These are phyloP conservation scores for Orychophragmus violaceus DNA, from an alignment of 345 rosid genomes.

Conservation along the genomic window DNA sequence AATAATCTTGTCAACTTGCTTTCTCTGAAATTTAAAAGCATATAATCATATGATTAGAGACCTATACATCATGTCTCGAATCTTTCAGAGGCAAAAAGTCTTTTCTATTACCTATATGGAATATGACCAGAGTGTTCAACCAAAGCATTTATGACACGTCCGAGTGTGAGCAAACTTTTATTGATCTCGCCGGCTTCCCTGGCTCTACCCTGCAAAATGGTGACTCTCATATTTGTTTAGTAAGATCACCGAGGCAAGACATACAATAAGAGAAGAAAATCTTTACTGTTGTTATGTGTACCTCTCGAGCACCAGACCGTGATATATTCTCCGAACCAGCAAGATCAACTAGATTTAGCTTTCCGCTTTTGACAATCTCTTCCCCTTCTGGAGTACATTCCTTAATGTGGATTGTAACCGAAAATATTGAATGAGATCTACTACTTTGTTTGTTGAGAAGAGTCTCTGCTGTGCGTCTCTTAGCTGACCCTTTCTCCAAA, in stretches of 20 bases:
- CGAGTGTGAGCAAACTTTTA: conserved; percentile 97
- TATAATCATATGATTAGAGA: background rate
- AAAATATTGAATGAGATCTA: conserved; percentile 96
- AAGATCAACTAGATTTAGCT: conserved; percentile 97
- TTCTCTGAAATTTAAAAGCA: conserved; percentile 53
- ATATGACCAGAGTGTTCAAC: conserved; percentile 98
- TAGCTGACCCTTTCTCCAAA: conserved; percentile 95
- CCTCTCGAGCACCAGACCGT: conserved; percentile 99
- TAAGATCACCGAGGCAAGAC: background rate
- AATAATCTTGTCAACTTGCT: conserved; percentile 92
- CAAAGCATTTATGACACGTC: conserved; percentile 93
- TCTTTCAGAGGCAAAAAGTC: background rate
- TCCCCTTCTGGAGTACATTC: conserved; percentile 98
- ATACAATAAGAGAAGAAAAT: background rate
- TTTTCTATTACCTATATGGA: conserved; percentile 67
- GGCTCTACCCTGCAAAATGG: conserved; percentile 82
- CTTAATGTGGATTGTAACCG: conserved; percentile 94
- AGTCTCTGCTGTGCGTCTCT: conserved; percentile 98
- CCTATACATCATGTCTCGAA: background rate
- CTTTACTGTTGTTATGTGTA: conserved; percentile 29
- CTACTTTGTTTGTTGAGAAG: conserved; percentile 98
- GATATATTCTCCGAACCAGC: conserved; percentile 99
- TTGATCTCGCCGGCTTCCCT: conserved; percentile 99
- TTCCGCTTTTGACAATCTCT: conserved; percentile 97
- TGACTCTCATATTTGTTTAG: conserved; percentile 18